phyloP scores from a whole-genome alignment of 768 basidiomycete genomes.

The Boletus reticulatus region DNA sequence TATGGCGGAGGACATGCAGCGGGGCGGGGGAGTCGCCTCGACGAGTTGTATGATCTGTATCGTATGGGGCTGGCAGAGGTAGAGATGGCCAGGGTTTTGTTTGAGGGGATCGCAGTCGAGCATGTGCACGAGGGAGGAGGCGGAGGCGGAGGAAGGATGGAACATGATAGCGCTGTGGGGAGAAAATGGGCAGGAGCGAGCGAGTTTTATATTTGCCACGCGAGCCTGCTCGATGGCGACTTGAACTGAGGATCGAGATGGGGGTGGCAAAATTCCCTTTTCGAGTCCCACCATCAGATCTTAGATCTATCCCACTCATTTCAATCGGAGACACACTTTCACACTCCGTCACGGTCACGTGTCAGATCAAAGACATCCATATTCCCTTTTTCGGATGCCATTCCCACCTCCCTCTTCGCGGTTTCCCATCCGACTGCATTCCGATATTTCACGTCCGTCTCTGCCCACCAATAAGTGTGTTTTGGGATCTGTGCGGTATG shows the following conservation, averaged over 20 bases:
- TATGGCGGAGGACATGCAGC: constrained; percentile 36
- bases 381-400: constrained; percentile 10
- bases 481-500: neutral
- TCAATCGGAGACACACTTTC: neutral
- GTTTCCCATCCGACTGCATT: constrained; percentile 17
- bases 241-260: constrained; percentile 21
- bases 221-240: constrained; percentile 17
- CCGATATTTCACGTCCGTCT: neutral
- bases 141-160: constrained; percentile 21
- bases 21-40: constrained; percentile 54
- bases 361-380: constrained; percentile 4
- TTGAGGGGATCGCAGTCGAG: constrained; percentile 35
- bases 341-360: constrained; percentile 16
- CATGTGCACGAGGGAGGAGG: constrained; percentile 20
- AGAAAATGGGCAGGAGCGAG: constrained; percentile 1
- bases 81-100: constrained; percentile 40
- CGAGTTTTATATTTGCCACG: constrained; percentile 24
- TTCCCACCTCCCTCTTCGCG: constrained; percentile 14
- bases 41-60: constrained; percentile 74
- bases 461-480: neutral
- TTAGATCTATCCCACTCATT: constrained; percentile 15
- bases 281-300: constrained; percentile 13
- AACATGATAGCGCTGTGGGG: constrained; percentile 27
- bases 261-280: neutral
- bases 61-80: constrained; percentile 47